Conservation (phyloP, 306 rosid genomes). For the Phaseolus lunatus region DNA sequence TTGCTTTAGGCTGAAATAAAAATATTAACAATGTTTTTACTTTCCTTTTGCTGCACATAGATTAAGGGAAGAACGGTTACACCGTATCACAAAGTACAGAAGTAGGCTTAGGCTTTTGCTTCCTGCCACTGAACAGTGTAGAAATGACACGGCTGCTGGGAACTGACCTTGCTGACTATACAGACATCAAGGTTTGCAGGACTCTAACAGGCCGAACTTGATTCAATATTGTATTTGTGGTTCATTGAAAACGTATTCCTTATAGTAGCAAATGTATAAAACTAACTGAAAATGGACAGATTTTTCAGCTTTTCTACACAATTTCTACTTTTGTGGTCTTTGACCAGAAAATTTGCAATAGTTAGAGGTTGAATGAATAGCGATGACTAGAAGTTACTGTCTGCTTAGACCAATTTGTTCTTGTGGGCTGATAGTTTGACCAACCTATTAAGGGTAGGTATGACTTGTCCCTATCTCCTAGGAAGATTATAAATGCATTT, state of each 20-base stretch:
- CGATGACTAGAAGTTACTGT: conserved; percentile 3
- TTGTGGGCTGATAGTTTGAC: not conserved
- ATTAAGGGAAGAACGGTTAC: conserved; percentile 73
- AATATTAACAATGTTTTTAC: conserved; percentile 12
- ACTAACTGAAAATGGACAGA: conserved; percentile 36
- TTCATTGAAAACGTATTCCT: conserved; percentile 23
- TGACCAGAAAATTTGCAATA: conserved; percentile 32
- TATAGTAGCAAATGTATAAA: conserved; percentile 22
- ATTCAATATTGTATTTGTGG: conserved; percentile 16
- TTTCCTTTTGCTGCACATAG: conserved; percentile 52
- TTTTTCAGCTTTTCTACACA: conserved; percentile 28
- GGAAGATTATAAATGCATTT: not conserved
- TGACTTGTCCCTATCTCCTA: not conserved
- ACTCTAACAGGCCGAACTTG: conserved; percentile 22
- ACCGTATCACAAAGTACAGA: conserved; percentile 78
- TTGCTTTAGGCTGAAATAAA: conserved; percentile 9
- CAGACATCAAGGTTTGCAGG: conserved; percentile 16
- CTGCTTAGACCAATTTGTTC: not conserved
- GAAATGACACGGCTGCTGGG: conserved; percentile 72
- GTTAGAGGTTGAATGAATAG: conserved; percentile 33
- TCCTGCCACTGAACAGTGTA: conserved; percentile 71
- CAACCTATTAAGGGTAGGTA: not conserved
- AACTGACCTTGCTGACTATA: conserved; percentile 50
- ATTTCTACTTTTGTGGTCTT: conserved; percentile 14
- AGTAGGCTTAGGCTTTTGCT: conserved; percentile 88